phyloP scores from a whole-genome alignment of 2,329 filamentous ascomycete genomes.

The Ramularia endophylla region DNA sequence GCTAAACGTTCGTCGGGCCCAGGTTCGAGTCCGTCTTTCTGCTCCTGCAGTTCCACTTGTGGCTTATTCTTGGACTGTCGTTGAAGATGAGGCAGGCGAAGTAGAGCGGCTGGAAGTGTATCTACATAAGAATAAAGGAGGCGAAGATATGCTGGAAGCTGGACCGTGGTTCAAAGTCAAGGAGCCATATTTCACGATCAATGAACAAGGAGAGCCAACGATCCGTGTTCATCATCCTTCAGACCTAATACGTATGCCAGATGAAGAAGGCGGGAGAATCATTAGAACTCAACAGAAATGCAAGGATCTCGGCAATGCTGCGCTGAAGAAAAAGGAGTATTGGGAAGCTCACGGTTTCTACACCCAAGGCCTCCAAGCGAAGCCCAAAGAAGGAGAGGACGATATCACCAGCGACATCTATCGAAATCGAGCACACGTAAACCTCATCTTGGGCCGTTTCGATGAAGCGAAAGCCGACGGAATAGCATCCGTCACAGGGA shows the following conservation, averaged over 20 bases:
- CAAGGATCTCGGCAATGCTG: constrained; percentile 27
- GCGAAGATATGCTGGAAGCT: constrained; percentile 31
- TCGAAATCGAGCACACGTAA: constrained; percentile 12
- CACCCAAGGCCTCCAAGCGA: constrained; percentile 16
- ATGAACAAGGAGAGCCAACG: constrained; percentile 23
- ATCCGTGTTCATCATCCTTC: constrained; percentile 27
- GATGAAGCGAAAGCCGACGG: constrained; percentile 11
- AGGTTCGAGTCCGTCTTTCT: too few relatives aligned
- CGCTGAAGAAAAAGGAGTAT: constrained; percentile 21
- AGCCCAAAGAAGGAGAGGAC: background rate
- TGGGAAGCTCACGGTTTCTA: constrained; percentile 16
- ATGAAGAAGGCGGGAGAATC: background rate
- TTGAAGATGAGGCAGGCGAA: constrained; percentile 25
- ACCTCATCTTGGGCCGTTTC: constrained; percentile 9
- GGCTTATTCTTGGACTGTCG: constrained; percentile 24
- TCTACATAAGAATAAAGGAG: constrained; percentile 29
- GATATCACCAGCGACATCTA: constrained; percentile 7
- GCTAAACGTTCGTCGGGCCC: constrained; percentile 17
- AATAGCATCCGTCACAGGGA: constrained; percentile 5
- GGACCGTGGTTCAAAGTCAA: constrained; percentile 21
- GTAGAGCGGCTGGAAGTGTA: constrained; percentile 22
- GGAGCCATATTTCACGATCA: constrained; percentile 28
- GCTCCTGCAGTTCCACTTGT: constrained; percentile 16
- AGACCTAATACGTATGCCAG: constrained; percentile 15
- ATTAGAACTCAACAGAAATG: constrained; percentile 15